Evolutionary conservation across 1,139 yeast species (phyloP).

Genomic region (Meyerozyma sp.): DNA sequence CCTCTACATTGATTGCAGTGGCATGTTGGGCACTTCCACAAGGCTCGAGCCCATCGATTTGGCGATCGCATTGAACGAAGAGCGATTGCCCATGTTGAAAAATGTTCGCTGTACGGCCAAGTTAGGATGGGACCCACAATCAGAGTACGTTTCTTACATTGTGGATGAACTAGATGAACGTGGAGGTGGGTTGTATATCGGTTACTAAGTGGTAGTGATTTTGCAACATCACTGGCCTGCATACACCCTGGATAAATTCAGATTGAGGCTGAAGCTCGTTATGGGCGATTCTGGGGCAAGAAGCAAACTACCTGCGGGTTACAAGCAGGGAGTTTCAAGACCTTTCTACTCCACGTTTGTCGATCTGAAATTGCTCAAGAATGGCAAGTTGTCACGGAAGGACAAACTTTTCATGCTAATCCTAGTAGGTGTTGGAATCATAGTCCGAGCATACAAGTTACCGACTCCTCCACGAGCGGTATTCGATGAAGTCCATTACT

Average conservation of each 20-base stretch:
- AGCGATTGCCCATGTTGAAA: conserved; percentile 62
- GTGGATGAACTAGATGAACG: conserved; percentile 36
- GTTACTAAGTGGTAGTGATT: conserved; percentile 19
- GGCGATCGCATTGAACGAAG: conserved; percentile 77
- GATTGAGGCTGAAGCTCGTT: background rate
- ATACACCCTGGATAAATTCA: background rate
- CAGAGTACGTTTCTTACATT: conserved; percentile 54
- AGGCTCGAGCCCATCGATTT: conserved; percentile 85
- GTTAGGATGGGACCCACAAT: conserved; percentile 82
- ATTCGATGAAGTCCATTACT: conserved; percentile 88
- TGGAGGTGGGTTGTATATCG: conserved; percentile 40
- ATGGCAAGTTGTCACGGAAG: conserved; percentile 6
- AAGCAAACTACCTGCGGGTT: conserved; percentile 15
- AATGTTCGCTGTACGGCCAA: conserved; percentile 66
- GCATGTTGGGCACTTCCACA: conserved; percentile 78
- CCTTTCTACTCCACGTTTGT: conserved; percentile 10
- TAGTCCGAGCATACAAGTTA: conserved; percentile 50
- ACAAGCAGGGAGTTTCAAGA: conserved; percentile 14
- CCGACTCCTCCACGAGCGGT: conserved; percentile 76
- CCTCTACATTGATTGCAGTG: conserved; percentile 76
- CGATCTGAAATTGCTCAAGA: conserved; percentile 6
- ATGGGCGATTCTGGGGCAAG: background rate
- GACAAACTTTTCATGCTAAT: conserved; percentile 20
- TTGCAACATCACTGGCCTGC: background rate
- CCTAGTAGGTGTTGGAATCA: conserved; percentile 15